A percentile compares a stretch with the other conserved stretches of the same genome.
These are phyloP conservation scores for Daldinia eschscholtzii DNA, from an alignment of 2,329 filamentous ascomycete genomes.

Conservation along the genomic window DNA sequence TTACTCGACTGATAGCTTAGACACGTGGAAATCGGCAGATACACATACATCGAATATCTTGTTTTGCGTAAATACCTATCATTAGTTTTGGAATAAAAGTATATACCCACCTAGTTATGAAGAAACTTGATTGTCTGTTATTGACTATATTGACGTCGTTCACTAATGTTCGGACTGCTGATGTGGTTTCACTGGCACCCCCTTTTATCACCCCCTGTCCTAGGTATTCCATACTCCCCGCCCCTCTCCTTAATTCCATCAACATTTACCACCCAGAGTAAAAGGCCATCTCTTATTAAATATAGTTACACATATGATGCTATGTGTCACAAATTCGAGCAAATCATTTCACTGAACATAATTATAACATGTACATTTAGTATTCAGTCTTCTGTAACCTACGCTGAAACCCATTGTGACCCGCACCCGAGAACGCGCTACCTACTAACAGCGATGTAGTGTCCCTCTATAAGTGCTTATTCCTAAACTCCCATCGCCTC, in stretches of 20 bases:
- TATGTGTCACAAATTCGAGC: neutral
- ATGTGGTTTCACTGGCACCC: neutral
- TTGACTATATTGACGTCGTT: no score
- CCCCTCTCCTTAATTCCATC: neutral
- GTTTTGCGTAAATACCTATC: no score
- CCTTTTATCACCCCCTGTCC: neutral
- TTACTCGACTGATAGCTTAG: no score
- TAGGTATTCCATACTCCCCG: neutral
- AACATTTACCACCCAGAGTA: no score
- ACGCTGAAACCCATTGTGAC: neutral
- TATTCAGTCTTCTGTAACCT: neutral
- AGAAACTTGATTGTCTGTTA: no score
- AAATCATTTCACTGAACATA: neutral
- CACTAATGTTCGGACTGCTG: no score
- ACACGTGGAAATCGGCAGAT: no score
- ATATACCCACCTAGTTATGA: no score
- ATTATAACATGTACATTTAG: neutral
- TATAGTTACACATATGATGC: neutral
- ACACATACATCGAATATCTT: no score
- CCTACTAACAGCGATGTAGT: neutral
- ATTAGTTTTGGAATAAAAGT: no score
- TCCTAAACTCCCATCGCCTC: slow-evolving; percentile 20
- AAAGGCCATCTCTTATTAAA: neutral
- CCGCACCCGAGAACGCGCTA: neutral
- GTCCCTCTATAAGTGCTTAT: neutral